Conservation (phyloP, 1,284 basidiomycete genomes). For the Meira miltonrushii region DNA sequence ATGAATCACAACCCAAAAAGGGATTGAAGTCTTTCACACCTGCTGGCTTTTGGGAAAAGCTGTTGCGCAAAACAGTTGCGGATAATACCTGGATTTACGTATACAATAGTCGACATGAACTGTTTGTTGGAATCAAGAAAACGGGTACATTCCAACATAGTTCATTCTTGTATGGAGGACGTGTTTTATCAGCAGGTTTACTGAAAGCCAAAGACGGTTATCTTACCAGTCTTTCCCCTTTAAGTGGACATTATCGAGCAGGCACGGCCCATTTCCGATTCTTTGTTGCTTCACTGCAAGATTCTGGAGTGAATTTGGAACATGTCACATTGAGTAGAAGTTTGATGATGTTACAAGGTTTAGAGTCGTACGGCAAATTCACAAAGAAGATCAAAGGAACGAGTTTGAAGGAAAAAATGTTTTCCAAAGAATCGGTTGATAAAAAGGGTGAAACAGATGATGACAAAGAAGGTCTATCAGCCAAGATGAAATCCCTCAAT, state of each 20-base stretch:
- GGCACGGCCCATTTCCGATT: slow-evolving; percentile 38
- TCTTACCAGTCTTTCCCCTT: slow-evolving; percentile 29
- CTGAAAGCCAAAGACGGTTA: slow-evolving; percentile 33
- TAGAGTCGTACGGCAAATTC: slow-evolving; percentile 39
- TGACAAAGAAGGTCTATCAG: background rate
- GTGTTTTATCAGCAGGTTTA: slow-evolving; percentile 38
- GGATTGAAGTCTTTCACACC: slow-evolving; percentile 21
- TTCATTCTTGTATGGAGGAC: slow-evolving; percentile 37
- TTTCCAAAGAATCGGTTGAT: slow-evolving; percentile 9
- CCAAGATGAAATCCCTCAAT: no score
- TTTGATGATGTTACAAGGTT: slow-evolving; percentile 27
- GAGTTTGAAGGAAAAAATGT: slow-evolving; percentile 6
- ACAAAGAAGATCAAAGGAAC: slow-evolving; percentile 26
- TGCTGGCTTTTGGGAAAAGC: slow-evolving; percentile 33
- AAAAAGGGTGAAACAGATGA: background rate
- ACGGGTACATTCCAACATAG: slow-evolving; percentile 46
- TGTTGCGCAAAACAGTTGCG: slow-evolving; percentile 31
- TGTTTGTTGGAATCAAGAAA: slow-evolving; percentile 42
- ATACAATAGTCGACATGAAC: slow-evolving; percentile 36
- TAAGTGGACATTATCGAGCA: slow-evolving; percentile 39
- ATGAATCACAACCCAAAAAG: slow-evolving; percentile 21
- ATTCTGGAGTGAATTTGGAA: slow-evolving; percentile 31
- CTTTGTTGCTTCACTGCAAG: slow-evolving; percentile 37
- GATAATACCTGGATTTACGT: slow-evolving; percentile 32
- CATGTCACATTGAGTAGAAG: slow-evolving; percentile 33